Evolutionary conservation across 306 rosid species (phyloP), one percentile per base, ranked within the genome.

Genomic region (Citrullus amarus): DNA sequence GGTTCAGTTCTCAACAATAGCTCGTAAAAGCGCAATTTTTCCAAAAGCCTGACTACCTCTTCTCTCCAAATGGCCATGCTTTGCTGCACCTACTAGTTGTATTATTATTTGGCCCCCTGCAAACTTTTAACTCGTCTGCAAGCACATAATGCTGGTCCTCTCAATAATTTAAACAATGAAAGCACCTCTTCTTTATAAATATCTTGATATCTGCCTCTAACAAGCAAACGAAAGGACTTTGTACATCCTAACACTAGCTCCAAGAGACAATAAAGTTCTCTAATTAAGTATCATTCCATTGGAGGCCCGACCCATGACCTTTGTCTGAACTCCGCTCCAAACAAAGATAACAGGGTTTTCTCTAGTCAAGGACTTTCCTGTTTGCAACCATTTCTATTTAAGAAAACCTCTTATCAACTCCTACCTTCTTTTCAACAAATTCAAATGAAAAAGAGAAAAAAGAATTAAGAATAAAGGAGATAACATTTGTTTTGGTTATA

Each of bases 331-430:
- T 69, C 75, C 1, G 20, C 9, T 39, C 16, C 9, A 67, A 67
- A 67, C 53, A 39, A 67, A 41, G 17, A 38, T 10, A 66, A 17
- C 17, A 20, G 50, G 1, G 57, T 6, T 70, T 43, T 22, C 39
- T 22, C 34, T n/a, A 20, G 56, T 70, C 38, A 20, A 22, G 3
- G 57, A 70, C 56, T 70, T 70, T 43, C 57, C 8, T 70, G 57
- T 70, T 70, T 70, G 57, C 57, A 70, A 70, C 57, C 38, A 46
- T 70, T 46, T 39, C 76, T 70, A 70, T 20, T 70, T 70, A 22
- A 70, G 56, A 6, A 3, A 46, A 46, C n/a, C 76, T 25, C 56
- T 22, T 44, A 11, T 14, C 76, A 11, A 44, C 38, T 69, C 13
- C 55, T 6, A 43, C 76, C 56, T 69, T 46, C 10, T 46, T 13